Conservation (phyloP, 2,329 filamentous ascomycete species). For the Chrysoporthe deuterocubensis region DNA sequence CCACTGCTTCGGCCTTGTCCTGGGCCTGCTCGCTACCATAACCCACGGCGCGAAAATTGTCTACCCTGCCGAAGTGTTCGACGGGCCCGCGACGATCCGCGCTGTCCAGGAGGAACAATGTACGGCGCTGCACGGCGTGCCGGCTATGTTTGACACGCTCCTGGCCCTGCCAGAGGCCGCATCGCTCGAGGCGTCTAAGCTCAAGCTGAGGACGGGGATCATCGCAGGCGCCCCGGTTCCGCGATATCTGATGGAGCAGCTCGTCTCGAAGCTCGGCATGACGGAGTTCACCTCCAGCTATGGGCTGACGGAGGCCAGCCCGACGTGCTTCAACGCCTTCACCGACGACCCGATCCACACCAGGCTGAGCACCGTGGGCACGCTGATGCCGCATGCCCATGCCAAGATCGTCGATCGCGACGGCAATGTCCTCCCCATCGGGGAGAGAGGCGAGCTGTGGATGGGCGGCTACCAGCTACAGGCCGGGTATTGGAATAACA, state of each 20-base stretch:
- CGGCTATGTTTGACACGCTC: slow-evolving; percentile 79
- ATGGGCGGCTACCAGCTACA: slow-evolving; percentile 79
- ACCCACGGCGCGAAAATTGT: slow-evolving; percentile 79
- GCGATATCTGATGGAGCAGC: slow-evolving; percentile 72
- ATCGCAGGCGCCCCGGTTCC: slow-evolving; percentile 80
- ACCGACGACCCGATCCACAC: slow-evolving; percentile 71
- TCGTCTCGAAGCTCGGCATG: slow-evolving; percentile 75
- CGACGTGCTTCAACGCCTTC: slow-evolving; percentile 81
- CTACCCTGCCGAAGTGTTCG: slow-evolving; percentile 76
- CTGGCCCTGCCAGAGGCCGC: slow-evolving; percentile 50
- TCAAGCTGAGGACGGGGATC: slow-evolving; percentile 72
- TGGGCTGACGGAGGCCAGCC: slow-evolving; percentile 76
- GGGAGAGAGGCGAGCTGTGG: slow-evolving; percentile 73
- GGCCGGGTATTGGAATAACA: slow-evolving; percentile 70
- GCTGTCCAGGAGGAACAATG: slow-evolving; percentile 70
- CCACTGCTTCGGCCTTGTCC: slow-evolving; percentile 83
- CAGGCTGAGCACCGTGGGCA: slow-evolving; percentile 74
- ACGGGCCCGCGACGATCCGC: slow-evolving; percentile 66
- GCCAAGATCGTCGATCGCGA: slow-evolving; percentile 78
- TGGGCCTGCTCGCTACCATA: slow-evolving; percentile 72
- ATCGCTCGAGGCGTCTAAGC: slow-evolving; percentile 45
- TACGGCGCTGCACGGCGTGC: slow-evolving; percentile 80
- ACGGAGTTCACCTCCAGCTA: slow-evolving; percentile 73
- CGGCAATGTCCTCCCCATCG: slow-evolving; percentile 68
- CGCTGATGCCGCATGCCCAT: slow-evolving; percentile 73